Evolutionary conservation across 352 stramenopile genomes (phyloP).

Genomic region (Phytopythium aichiense): DNA sequence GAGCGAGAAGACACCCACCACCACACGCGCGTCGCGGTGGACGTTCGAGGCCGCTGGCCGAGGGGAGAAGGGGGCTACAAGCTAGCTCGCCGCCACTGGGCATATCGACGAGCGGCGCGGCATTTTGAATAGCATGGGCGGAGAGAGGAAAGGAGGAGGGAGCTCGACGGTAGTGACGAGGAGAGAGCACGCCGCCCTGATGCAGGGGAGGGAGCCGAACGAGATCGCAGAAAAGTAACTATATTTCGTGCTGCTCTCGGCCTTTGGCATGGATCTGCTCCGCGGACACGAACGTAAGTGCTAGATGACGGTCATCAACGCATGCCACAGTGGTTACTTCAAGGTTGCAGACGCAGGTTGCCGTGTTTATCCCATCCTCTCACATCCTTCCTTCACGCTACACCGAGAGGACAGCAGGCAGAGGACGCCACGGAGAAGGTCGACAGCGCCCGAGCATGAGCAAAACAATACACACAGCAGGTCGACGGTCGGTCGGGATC

Average conservation of each 20-base stretch:
- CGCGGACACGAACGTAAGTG: background rate
- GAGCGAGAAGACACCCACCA: background rate
- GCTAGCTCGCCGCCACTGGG: background rate
- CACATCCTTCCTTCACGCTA: background rate
- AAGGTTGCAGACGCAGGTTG: conserved; percentile 1
- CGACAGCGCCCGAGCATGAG: background rate
- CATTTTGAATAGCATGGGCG: conserved; percentile 9
- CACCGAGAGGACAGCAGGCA: background rate
- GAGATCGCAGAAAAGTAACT: conserved; percentile 42
- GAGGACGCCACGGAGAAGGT: background rate
- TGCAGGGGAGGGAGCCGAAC: conserved; percentile 7
- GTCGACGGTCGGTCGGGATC: background rate
- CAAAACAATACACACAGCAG: background rate
- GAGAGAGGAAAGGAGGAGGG: background rate
- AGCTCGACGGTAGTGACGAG: conserved; percentile 8
- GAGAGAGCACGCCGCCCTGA: background rate
- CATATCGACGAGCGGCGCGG: background rate
- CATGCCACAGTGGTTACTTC: conserved; percentile 1
- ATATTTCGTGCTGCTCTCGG: conserved; percentile 20
- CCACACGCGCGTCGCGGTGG: background rate
- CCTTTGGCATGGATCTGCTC: background rate
- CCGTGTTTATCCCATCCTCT: background rate
- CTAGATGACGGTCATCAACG: background rate
- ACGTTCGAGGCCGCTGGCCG: background rate
- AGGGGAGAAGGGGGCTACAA: background rate